Conservation (phyloP, 2,329 filamentous ascomycete genomes). For the Epichloe aotearoae region DNA sequence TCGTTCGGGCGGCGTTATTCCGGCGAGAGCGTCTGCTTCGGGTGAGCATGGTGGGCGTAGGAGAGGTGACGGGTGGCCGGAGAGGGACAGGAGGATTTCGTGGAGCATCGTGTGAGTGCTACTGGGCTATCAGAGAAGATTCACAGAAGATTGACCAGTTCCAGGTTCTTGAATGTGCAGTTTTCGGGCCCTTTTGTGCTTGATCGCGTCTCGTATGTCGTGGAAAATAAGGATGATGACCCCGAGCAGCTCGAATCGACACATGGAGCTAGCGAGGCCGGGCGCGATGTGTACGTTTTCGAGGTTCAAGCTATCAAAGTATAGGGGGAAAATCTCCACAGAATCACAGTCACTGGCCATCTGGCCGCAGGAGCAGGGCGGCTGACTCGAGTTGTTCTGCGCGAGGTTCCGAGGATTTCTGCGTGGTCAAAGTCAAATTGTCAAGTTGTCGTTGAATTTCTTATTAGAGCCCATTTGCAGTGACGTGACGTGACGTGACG, state of each 20-base stretch:
- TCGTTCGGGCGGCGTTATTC: conserved; percentile 65
- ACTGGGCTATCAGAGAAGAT: not conserved
- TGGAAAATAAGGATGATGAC: conserved; percentile 34
- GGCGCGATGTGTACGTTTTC: not conserved
- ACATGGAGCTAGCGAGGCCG: conserved; percentile 25
- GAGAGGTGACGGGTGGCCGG: conserved; percentile 82
- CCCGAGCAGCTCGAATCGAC: conserved; percentile 40
- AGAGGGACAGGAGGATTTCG: conserved; percentile 93
- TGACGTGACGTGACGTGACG: not conserved
- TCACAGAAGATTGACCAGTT: conserved; percentile 3
- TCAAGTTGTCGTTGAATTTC: not conserved
- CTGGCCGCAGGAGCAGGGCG: not conserved
- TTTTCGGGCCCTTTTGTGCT: conserved; percentile 19
- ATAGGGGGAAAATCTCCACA: no score
- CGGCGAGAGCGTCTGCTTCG: conserved; percentile 30
- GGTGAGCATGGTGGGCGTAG: conserved; percentile 43
- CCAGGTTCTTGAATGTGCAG: conserved; percentile 7
- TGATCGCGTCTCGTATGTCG: conserved; percentile 27
- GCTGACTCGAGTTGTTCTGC: not conserved
- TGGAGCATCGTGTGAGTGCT: conserved; percentile 60
- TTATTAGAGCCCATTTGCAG: not conserved
- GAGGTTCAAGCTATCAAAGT: not conserved
- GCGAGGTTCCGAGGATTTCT: not conserved
- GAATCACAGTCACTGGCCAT: not conserved
- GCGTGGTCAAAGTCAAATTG: not conserved